Conservation (phyloP, 2,329 filamentous ascomycete genomes). For the Penicillium nordicum region DNA sequence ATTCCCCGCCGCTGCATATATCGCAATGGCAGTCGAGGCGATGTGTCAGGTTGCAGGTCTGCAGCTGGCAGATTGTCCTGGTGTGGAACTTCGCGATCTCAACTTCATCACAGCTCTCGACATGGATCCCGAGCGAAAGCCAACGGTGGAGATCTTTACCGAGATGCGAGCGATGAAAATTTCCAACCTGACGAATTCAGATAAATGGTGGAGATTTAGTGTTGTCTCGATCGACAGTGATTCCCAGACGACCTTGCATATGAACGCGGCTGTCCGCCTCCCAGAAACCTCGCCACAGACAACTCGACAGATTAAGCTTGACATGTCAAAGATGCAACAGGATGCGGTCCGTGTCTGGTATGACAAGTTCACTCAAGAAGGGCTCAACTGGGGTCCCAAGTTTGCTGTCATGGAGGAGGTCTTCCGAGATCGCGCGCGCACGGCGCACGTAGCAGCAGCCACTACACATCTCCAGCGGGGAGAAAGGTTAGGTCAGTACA, state of each 20-base stretch:
- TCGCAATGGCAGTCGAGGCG: slow-evolving; percentile 36
- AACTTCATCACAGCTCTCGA: background rate
- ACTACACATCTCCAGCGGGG: background rate
- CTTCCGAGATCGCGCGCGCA: background rate
- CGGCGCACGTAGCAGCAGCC: background rate
- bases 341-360: slow-evolving; percentile 6
- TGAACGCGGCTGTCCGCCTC: background rate
- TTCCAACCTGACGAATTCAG: background rate
- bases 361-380: background rate
- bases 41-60: background rate
- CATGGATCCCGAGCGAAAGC: background rate
- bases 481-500: background rate
- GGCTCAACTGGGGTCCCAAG: slow-evolving; percentile 7
- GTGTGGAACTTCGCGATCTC: background rate
- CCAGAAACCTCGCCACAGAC: background rate
- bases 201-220: background rate
- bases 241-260: background rate
- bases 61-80: background rate
- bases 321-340: background rate
- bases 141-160: background rate
- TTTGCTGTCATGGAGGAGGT: slow-evolving; percentile 1
- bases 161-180: background rate
- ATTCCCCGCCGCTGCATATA: slow-evolving; percentile 36
- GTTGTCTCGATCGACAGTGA: background rate
- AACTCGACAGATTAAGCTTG: background rate